A percentile compares a stretch with the other conserved stretches of the same genome.
Conservation (phyloP, 768 basidiomycete species). For the Tulasnella sp. region DNA sequence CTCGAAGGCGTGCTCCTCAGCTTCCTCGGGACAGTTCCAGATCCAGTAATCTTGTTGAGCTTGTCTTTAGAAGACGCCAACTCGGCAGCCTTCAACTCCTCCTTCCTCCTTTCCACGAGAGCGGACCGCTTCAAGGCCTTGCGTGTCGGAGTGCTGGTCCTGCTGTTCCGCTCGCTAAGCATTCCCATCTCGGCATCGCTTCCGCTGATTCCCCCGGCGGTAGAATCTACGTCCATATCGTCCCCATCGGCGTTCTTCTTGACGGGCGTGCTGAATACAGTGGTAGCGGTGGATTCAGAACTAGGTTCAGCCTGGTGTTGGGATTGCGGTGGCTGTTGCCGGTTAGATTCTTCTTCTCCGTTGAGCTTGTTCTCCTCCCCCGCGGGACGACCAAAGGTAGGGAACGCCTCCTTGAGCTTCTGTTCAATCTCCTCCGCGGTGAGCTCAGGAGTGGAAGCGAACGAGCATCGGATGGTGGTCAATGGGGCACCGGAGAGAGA, state of each 20-base stretch:
- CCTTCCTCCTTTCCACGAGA: conserved; percentile 23
- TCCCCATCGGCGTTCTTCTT: neutral
- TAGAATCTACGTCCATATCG: conserved; percentile 7
- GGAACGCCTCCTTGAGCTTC: conserved; percentile 19
- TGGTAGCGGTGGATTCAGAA: neutral
- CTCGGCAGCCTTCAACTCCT: conserved; percentile 23
- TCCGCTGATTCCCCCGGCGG: neutral
- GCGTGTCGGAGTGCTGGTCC: neutral
- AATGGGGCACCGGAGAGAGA: conserved; percentile 8
- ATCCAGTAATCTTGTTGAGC: conserved; percentile 15
- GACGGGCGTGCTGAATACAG: neutral
- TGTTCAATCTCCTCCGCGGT: conserved; percentile 2
- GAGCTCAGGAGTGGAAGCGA: conserved; percentile 13
- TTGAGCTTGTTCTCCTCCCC: neutral
- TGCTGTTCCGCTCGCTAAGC: conserved; percentile 1
- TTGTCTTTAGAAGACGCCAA: conserved; percentile 20
- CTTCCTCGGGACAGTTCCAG: conserved; percentile 19
- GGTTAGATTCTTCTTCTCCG: neutral
- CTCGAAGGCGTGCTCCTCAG: conserved; percentile 4
- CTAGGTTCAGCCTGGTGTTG: conserved; percentile 7
- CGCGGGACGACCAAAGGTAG: conserved; percentile 9
- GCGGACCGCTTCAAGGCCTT: conserved; percentile 14
- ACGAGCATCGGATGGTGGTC: conserved; percentile 6
- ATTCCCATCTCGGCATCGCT: conserved; percentile 23
- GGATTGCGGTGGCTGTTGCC: conserved; percentile 5